Evolutionary conservation across 352 stramenopile genomes (phyloP).

Genomic region (Globisporangium emineosum): DNA sequence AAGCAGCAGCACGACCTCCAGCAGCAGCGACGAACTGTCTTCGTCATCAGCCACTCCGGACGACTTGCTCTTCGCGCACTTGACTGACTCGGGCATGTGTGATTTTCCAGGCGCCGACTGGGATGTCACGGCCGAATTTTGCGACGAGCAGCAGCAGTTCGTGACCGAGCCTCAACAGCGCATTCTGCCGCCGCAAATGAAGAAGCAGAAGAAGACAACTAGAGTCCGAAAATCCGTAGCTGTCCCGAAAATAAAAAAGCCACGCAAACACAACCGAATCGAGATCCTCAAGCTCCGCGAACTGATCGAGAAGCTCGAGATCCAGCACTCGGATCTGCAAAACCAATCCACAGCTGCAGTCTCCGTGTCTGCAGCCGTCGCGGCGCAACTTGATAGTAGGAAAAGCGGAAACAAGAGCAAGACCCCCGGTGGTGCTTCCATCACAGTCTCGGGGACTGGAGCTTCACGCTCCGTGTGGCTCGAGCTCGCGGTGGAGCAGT

Average conservation of each 20-base stretch:
- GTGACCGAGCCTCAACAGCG: background rate
- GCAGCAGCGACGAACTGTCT: background rate
- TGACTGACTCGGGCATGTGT: background rate
- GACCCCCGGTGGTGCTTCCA: too few species aligned
- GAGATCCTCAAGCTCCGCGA: slow-evolving; percentile 18
- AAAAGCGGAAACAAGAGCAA: too few species aligned
- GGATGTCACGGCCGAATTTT: too few species aligned
- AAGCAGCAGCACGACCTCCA: background rate
- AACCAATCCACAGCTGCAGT: background rate
- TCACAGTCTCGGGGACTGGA: background rate
- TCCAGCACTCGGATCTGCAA: background rate
- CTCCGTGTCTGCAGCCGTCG: background rate
- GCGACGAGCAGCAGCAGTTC: too few species aligned
- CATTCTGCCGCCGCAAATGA: background rate
- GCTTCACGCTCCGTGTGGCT: slow-evolving; percentile 31
- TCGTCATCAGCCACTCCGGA: background rate
- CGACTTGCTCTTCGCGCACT: background rate
- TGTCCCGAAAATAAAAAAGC: background rate
- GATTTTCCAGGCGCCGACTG: background rate
- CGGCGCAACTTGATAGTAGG: background rate
- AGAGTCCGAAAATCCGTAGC: background rate
- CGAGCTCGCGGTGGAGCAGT: slow-evolving; percentile 38
- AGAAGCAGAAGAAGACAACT: background rate
- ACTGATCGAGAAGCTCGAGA: slow-evolving; percentile 8
- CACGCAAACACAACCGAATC: slow-evolving; percentile 15